Percentiles rank a stretch among this genome's conserved stretches.
Evolutionary conservation across 192 early-diverging fungal species (phyloP).

Genomic region (Linderina pennispora): DNA sequence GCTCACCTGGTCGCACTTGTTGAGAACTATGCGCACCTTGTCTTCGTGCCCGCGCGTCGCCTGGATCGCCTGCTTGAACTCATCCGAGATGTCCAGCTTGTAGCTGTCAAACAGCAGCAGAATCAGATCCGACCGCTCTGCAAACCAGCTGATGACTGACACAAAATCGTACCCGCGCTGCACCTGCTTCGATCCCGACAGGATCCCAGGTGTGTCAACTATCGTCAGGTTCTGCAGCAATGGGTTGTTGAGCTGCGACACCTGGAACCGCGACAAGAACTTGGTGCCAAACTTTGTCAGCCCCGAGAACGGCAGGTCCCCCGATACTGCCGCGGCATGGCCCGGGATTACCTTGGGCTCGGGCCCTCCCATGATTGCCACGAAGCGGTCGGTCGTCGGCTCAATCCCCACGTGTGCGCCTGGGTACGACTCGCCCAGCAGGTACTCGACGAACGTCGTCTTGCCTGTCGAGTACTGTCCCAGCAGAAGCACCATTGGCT

Average conservation of each 20-base stretch:
- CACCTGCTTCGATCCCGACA: conserved; percentile 82
- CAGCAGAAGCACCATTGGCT: conserved; percentile 80
- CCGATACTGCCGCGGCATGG: conserved; percentile 76
- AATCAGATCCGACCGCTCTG: conserved; percentile 76
- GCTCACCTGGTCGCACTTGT: conserved; percentile 84
- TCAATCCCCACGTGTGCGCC: conserved; percentile 83
- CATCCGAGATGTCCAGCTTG: conserved; percentile 87
- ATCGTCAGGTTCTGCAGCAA: conserved; percentile 75
- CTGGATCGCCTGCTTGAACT: conserved; percentile 78
- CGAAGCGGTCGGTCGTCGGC: conserved; percentile 82
- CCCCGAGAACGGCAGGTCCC: conserved; percentile 76
- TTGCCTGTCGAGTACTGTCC: conserved; percentile 90
- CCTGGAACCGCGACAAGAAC: conserved; percentile 80
- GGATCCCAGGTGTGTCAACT: conserved; percentile 88
- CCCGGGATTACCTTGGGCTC: conserved; percentile 79
- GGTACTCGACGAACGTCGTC: conserved; percentile 74
- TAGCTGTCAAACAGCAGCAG: conserved; percentile 82
- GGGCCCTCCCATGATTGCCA: conserved; percentile 72
- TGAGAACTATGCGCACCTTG: conserved; percentile 78
- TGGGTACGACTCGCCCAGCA: conserved; percentile 73
- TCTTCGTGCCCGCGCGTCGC: conserved; percentile 78
- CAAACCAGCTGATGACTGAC: conserved; percentile 79
- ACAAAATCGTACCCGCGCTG: conserved; percentile 81
- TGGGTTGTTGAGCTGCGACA: conserved; percentile 72
- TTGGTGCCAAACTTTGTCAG: conserved; percentile 74